Evolutionary conservation across 2,329 filamentous ascomycete species (phyloP).

Genomic region (Stagonosporopsis tanaceti): DNA sequence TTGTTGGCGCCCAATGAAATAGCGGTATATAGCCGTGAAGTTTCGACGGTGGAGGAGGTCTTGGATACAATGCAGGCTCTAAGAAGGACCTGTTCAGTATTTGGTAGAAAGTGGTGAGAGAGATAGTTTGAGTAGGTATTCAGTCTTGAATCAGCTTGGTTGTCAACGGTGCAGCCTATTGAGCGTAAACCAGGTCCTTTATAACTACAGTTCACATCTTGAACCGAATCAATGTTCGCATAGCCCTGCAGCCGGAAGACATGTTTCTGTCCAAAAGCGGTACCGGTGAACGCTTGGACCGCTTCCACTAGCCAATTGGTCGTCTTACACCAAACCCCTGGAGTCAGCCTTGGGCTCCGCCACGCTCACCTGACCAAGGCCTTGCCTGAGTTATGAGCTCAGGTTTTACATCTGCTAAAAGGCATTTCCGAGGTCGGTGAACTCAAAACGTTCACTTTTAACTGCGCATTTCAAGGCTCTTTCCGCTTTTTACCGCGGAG

Average conservation of each 20-base stretch:
- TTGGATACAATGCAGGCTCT: background rate
- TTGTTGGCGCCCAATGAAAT: no score
- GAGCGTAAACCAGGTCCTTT: slow-evolving; percentile 1
- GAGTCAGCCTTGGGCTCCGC: slow-evolving; percentile 29
- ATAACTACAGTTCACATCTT: background rate
- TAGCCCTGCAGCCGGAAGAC: slow-evolving; percentile 2
- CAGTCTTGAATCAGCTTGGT: background rate
- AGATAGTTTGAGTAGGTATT: background rate
- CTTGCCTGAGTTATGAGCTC: background rate
- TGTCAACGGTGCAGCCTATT: background rate
- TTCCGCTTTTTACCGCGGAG: background rate
- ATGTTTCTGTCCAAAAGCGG: slow-evolving; percentile 12
- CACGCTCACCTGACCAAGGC: slow-evolving; percentile 11
- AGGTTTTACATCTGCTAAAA: background rate
- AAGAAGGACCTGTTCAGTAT: background rate
- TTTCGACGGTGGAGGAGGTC: background rate
- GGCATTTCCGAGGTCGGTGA: slow-evolving; percentile 2
- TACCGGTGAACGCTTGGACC: slow-evolving; percentile 17
- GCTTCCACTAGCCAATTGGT: background rate
- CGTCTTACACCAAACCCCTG: background rate
- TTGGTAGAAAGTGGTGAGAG: background rate
- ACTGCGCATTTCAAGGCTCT: background rate
- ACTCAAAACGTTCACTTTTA: background rate
- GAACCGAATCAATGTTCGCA: background rate
- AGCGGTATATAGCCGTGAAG: background rate